Conservation (phyloP, 2,329 filamentous ascomycete species). For the Didymella lethalis region DNA sequence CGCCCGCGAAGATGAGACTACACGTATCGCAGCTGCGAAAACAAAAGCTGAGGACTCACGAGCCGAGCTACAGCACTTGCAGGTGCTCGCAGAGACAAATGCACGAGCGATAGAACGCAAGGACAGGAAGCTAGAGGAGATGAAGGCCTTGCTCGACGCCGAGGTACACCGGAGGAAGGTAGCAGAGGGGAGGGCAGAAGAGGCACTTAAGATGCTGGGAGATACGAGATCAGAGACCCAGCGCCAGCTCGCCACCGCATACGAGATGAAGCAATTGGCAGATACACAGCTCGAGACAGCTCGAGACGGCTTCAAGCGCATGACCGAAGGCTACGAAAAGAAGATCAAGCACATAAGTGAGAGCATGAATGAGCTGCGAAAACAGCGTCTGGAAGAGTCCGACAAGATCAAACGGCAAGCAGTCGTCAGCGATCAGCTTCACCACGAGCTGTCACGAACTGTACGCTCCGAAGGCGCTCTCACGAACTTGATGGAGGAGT, state of each 20-base stretch:
- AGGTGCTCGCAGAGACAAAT: constrained; percentile 75
- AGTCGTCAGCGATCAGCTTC: constrained; percentile 76
- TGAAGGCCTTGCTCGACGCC: constrained; percentile 69
- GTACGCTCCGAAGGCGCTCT: constrained; percentile 70
- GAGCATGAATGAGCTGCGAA: constrained; percentile 43
- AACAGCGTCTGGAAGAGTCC: constrained; percentile 40
- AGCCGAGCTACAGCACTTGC: constrained; percentile 72
- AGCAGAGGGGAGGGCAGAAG: constrained; percentile 66
- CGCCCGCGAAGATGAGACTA: constrained; percentile 72
- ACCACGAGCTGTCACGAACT: constrained; percentile 70
- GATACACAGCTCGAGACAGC: constrained; percentile 70
- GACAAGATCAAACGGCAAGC: constrained; percentile 61
- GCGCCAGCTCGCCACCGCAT: constrained; percentile 66
- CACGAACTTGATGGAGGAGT: constrained; percentile 65
- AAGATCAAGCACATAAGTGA: constrained; percentile 63
- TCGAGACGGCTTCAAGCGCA: constrained; percentile 74
- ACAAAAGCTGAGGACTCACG: constrained; percentile 75
- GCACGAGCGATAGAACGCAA: constrained; percentile 74
- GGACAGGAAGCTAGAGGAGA: constrained; percentile 75
- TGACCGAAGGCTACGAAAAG: constrained; percentile 60
- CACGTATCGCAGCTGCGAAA: constrained; percentile 71
- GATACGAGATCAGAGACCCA: constrained; percentile 67
- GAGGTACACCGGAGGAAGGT: constrained; percentile 69
- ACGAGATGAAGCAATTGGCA: constrained; percentile 59
- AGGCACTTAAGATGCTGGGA: constrained; percentile 70